These are phyloP conservation scores for Candida khao-thaluensis DNA, from an alignment of 805 yeast species.

Conservation along the genomic window DNA sequence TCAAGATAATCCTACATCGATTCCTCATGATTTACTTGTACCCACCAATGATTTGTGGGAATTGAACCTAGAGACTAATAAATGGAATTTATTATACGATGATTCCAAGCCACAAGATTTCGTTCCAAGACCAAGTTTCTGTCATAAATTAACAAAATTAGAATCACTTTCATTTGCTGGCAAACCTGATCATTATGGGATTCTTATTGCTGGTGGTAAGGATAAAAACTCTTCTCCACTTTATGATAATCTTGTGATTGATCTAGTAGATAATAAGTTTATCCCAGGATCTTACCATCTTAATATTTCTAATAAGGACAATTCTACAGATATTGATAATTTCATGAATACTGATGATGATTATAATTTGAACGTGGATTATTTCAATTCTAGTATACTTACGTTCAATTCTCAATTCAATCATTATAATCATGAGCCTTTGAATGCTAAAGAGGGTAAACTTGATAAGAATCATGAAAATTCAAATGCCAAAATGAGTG, in stretches of 20 bases:
- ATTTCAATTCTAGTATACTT: constrained; percentile 33
- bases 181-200: constrained; percentile 44
- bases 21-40: constrained; percentile 27
- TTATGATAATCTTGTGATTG: constrained; percentile 42
- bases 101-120: not conserved
- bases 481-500: constrained; percentile 1
- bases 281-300: constrained; percentile 17
- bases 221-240: constrained; percentile 32
- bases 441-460: not conserved
- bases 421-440: constrained; percentile 13
- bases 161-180: constrained; percentile 37
- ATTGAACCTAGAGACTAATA: constrained; percentile 49
- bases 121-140: constrained; percentile 44
- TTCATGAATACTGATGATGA: constrained; percentile 18
- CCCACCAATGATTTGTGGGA: constrained; percentile 71
- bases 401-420: constrained; percentile 28
- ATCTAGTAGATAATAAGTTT: constrained; percentile 40
- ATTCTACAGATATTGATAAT: constrained; percentile 14
- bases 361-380: constrained; percentile 27
- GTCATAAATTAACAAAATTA: constrained; percentile 50
- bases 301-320: constrained; percentile 7
- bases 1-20: not conserved
- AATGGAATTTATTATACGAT: constrained; percentile 52
- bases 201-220: constrained; percentile 56
- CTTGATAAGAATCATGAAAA: constrained; percentile 1